Base-by-base conservation (phyloP, 257 asterid genomes). In the Catharanthus roseus region DNA sequence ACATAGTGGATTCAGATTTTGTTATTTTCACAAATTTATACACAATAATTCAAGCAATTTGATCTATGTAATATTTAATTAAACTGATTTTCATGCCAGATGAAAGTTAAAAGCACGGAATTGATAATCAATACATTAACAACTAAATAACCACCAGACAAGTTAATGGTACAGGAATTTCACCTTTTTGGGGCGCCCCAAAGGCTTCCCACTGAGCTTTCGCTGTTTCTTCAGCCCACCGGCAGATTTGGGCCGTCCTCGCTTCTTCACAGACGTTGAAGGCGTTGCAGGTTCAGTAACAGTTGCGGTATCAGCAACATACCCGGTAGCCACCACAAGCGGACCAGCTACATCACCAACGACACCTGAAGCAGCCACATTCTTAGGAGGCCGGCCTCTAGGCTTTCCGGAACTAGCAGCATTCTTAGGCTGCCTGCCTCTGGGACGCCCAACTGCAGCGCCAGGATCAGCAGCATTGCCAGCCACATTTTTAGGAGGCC, bases 121-220 rank as follows among this genome's bases (percentile, higher is more conserved):
- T 23, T 8, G 15, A 24, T 12, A 21, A 44, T 42, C 64, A 29
- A 33, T 8, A 47, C 3, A 53, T 1, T 18, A 6, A 12, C 18
- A 64, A 75, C 54, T 65, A 56, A 57, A 31, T 53, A 33, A 50
- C n/a, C 38, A 50, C n/a, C 38, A 68, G 8, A 31, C 33, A 39
- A 34, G 36, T 28, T 33, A 61, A 62, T 31, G 53, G 28, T 33
- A 39, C 49, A 13, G 5, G 10, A 70, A 19, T 21, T 49, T 16
- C 85, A 92, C 98, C 98, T 92, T 92, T 77, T 38, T 87, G 3
- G 97, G 97, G 70, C 98, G 85, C 44, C 98, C 97, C 76, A 86
- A 66, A 21, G 95, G 93, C 82, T 80, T 87, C 29, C 95, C 96
- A 10, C 84, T 78, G 50, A 81, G 82, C 77, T 81, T 84, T 77